A percentile compares a stretch with the other conserved stretches of the same genome.
Evolutionary conservation across 2,329 filamentous ascomycete genomes (phyloP).

Genomic region (Diaporthe aspalathi): DNA sequence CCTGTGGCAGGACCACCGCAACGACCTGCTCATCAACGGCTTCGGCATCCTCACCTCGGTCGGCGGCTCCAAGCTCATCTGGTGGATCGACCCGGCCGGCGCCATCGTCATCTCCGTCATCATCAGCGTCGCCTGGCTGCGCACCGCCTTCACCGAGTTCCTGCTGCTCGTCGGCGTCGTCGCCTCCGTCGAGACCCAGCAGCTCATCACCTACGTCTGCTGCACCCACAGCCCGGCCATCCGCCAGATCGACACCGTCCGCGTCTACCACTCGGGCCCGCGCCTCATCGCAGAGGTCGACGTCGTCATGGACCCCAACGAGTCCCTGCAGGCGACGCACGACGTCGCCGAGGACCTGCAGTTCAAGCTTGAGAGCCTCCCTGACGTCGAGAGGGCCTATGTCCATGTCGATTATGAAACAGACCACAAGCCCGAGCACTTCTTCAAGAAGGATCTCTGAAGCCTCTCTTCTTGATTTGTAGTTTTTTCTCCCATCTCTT

Average conservation of each 20-base stretch:
- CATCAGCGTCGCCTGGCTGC: conserved; percentile 84
- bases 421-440: conserved; percentile 89
- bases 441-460: conserved; percentile 70
- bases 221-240: conserved; percentile 90
- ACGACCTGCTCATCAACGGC: conserved; percentile 96
- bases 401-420: conserved; percentile 99
- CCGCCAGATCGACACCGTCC: conserved; percentile 90
- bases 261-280: conserved; percentile 90
- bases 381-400: conserved; percentile 92
- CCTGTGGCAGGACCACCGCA: conserved; percentile 96
- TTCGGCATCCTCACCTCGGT: conserved; percentile 92
- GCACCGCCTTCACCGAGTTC: conserved; percentile 90
- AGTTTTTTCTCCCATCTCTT: neutral
- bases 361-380: conserved; percentile 91
- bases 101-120: conserved; percentile 85
- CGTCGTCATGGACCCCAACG: conserved; percentile 86
- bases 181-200: conserved; percentile 85
- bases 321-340: conserved; percentile 82
- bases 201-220: conserved; percentile 95
- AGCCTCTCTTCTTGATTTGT: neutral
- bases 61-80: conserved; percentile 86
- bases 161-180: conserved; percentile 90
- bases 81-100: conserved; percentile 96
- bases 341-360: conserved; percentile 95
- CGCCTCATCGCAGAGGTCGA: conserved; percentile 95